These are phyloP conservation scores for Calonectria crousiana DNA, from an alignment of 2,329 filamentous ascomycete genomes.

Conservation along the genomic window DNA sequence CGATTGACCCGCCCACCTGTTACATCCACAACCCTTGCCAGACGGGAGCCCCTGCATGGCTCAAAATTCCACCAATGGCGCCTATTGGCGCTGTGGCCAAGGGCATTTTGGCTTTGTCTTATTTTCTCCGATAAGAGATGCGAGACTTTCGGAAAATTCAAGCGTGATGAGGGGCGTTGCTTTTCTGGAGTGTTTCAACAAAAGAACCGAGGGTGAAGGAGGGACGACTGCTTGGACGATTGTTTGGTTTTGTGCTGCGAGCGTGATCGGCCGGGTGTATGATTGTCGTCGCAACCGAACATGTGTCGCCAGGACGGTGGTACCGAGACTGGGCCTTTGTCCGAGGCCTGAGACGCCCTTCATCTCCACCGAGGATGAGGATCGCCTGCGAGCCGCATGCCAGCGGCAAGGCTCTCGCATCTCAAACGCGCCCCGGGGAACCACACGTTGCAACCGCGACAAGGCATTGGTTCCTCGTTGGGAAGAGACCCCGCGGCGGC, in stretches of 20 bases:
- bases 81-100: not conserved
- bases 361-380: slow-evolving; percentile 31
- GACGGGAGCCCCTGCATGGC: slow-evolving; percentile 29
- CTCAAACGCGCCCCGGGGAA: not conserved
- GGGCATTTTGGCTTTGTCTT: not conserved
- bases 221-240: not conserved
- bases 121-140: not conserved
- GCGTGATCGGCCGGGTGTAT: not conserved
- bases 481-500: slow-evolving; percentile 15
- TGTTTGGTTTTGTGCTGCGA: not conserved
- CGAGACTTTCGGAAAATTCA: slow-evolving; percentile 1
- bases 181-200: not conserved
- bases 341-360: slow-evolving; percentile 38
- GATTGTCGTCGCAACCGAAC: not conserved
- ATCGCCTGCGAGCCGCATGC: slow-evolving; percentile 18
- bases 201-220: not conserved
- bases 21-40: slow-evolving; percentile 28
- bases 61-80: slow-evolving; percentile 41
- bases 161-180: not conserved
- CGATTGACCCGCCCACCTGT: slow-evolving; percentile 40
- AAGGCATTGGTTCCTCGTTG: slow-evolving; percentile 11
- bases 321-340: slow-evolving; percentile 27
- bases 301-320: not conserved
- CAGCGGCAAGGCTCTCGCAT: not conserved
- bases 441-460: not conserved